A percentile compares a stretch with the other conserved stretches of the same genome.
These are phyloP conservation scores for Irpex lacteus DNA, from an alignment of 1,284 basidiomycete species.

Conservation along the genomic window DNA sequence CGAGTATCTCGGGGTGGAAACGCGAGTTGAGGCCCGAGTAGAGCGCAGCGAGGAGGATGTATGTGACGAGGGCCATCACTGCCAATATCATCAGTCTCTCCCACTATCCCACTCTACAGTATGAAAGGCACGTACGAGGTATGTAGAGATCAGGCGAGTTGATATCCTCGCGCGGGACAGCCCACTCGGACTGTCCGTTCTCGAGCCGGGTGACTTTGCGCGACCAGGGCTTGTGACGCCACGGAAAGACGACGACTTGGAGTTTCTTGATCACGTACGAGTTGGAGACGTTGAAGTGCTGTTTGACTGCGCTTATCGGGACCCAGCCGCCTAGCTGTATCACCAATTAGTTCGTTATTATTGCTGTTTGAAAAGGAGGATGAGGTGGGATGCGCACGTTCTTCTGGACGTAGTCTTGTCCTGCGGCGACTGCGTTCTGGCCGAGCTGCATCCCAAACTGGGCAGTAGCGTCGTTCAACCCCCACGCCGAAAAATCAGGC, in stretches of 20 bases:
- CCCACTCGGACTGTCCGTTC: slow-evolving; percentile 77
- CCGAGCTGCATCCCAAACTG: slow-evolving; percentile 98
- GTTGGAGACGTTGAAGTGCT: slow-evolving; percentile 97
- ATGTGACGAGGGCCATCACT: slow-evolving; percentile 98
- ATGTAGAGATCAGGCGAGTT: slow-evolving; percentile 98
- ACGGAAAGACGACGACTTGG: slow-evolving; percentile 90
- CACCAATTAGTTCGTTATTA: no score
- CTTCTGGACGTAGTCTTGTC: slow-evolving; percentile 94
- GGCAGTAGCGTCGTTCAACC: slow-evolving; percentile 90
- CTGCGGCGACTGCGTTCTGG: slow-evolving; percentile 87
- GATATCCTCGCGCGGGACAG: slow-evolving; percentile 89
- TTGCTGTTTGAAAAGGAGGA: no score
- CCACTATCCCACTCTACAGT: slow-evolving; percentile 4
- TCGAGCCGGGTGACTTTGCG: slow-evolving; percentile 62
- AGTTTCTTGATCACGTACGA: slow-evolving; percentile 94
- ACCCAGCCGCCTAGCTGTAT: slow-evolving; percentile 75
- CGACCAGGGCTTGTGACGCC: slow-evolving; percentile 87
- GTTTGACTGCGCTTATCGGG: slow-evolving; percentile 80
- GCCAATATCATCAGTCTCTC: slow-evolving; percentile 2
- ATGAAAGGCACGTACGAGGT: slow-evolving; percentile 59
- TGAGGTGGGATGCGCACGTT: slow-evolving; percentile 69
- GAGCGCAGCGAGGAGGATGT: slow-evolving; percentile 86
- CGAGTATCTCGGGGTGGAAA: slow-evolving; percentile 91
- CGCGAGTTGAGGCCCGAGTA: slow-evolving; percentile 80
- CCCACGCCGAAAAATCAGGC: slow-evolving; percentile 69